Conservation (phyloP, 2,329 filamentous ascomycete genomes). For the Sarocladium brachiariae region DNA sequence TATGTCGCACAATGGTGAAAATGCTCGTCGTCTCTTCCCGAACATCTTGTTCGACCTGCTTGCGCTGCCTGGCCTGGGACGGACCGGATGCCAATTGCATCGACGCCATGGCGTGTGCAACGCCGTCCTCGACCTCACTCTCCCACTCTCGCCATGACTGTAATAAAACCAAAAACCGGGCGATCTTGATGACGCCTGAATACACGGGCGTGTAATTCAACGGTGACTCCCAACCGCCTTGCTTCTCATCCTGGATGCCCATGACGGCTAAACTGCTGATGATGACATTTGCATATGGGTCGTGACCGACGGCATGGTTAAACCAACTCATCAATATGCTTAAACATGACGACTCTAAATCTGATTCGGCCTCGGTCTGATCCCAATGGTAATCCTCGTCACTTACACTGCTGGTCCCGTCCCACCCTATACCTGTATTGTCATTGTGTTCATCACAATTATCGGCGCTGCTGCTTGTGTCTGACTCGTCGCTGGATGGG, state of each 20-base stretch:
- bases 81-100: neutral
- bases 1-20: slow-evolving; percentile 5
- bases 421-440: neutral
- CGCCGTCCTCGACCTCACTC: neutral
- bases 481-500: neutral
- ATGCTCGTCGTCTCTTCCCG: neutral
- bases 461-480: neutral
- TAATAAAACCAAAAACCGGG: neutral
- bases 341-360: slow-evolving; percentile 8
- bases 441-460: neutral
- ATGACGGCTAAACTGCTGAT: slow-evolving; percentile 8
- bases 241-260: slow-evolving; percentile 1
- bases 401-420: neutral
- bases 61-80: neutral
- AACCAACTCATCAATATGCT: slow-evolving; percentile 6
- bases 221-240: neutral
- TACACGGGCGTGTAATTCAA: slow-evolving; percentile 7
- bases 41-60: slow-evolving; percentile 6
- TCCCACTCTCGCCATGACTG: slow-evolving; percentile 4
- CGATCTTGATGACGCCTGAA: slow-evolving; percentile 6
- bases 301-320: neutral
- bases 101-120: neutral
- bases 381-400: neutral
- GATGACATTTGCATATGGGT: slow-evolving; percentile 1
- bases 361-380: neutral